Evolutionary conservation across 2,329 filamentous ascomycete species (phyloP).

Genomic region (Colletotrichum sp.): DNA sequence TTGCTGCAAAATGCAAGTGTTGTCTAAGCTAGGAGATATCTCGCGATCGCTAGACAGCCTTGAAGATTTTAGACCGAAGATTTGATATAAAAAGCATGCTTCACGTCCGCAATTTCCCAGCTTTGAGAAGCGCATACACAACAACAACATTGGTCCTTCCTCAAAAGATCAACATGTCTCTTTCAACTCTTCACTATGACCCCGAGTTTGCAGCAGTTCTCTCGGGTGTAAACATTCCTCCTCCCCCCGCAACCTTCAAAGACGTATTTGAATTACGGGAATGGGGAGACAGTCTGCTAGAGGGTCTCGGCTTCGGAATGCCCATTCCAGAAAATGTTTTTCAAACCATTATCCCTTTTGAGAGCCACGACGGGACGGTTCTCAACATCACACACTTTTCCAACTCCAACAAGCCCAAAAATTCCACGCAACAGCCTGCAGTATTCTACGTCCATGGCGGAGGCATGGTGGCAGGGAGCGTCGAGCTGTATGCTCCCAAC

Average conservation of each 20-base stretch:
- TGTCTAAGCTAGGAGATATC: background rate
- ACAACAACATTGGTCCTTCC: background rate
- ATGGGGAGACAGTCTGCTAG: background rate
- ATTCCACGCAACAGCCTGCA: constrained; percentile 23
- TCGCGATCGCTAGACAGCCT: background rate
- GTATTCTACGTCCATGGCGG: constrained; percentile 45
- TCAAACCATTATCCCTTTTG: constrained; percentile 15
- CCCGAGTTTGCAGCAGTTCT: background rate
- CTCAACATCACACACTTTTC: constrained; percentile 24
- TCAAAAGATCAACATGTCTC: background rate
- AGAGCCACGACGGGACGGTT: constrained; percentile 19
- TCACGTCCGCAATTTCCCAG: background rate
- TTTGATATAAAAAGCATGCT: background rate
- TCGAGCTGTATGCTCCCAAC: constrained; percentile 26
- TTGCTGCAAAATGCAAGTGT: background rate
- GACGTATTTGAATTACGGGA: background rate
- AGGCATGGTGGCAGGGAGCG: constrained; percentile 37
- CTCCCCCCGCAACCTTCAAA: background rate
- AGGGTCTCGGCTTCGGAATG: background rate
- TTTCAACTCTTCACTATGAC: background rate
- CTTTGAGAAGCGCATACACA: background rate
- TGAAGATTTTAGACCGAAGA: background rate
- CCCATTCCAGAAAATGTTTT: constrained; percentile 4
- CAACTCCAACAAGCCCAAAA: background rate
- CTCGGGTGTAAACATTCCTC: background rate